Evolutionary conservation across 192 early-diverging fungal species (phyloP).

Genomic region (Mortierella hygrophila): DNA sequence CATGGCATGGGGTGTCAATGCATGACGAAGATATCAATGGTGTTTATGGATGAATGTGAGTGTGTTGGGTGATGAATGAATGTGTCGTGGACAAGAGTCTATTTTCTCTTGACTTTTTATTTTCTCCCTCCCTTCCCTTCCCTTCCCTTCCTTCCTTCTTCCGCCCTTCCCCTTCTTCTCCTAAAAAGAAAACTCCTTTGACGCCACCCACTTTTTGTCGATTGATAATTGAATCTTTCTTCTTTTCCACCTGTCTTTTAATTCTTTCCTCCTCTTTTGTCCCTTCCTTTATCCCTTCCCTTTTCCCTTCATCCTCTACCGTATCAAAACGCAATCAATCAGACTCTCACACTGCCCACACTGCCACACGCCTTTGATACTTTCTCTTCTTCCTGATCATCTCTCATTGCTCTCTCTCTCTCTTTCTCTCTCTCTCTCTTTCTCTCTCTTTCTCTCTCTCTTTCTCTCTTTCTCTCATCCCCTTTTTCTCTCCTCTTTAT

Average conservation of each 20-base stretch:
- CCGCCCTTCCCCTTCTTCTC: no score
- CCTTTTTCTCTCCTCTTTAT: background rate
- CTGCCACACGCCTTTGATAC: background rate
- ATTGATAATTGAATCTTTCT: background rate
- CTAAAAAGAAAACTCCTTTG: background rate
- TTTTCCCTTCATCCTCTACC: background rate
- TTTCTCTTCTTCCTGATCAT: background rate
- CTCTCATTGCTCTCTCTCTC: conserved; percentile 6
- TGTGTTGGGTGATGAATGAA: background rate
- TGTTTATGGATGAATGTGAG: background rate
- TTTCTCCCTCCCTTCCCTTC: background rate
- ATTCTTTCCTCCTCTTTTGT: background rate
- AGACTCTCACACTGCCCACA: conserved; percentile 5
- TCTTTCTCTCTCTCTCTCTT: background rate
- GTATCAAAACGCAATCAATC: background rate
- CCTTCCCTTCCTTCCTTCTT: background rate
- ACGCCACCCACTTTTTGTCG: background rate
- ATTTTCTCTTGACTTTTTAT: background rate
- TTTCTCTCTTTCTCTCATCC: background rate
- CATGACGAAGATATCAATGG: no score
- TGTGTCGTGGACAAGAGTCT: background rate
- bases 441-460: conserved; percentile 14
- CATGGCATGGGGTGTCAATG: no score
- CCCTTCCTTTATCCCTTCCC: background rate
- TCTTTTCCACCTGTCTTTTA: background rate